Conservation (phyloP, 2,329 filamentous ascomycete species). For the Coleophoma crateriformis region DNA sequence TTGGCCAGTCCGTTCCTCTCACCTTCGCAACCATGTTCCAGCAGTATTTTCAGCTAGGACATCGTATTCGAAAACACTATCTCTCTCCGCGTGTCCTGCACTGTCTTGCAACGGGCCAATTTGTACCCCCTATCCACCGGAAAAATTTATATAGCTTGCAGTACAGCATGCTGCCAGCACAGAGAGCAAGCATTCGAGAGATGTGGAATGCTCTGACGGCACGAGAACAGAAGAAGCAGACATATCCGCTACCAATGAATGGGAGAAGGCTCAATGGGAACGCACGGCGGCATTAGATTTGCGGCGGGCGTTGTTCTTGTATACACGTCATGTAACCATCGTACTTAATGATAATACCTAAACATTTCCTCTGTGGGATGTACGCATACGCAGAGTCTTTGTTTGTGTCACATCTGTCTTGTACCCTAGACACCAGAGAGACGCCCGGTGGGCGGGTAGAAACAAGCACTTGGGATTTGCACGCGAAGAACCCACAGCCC, state of each 20-base stretch:
- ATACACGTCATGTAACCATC: slow-evolving; percentile 8
- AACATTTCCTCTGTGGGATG: too few relatives aligned
- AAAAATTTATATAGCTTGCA: slow-evolving; percentile 94
- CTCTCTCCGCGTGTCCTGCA: slow-evolving; percentile 82
- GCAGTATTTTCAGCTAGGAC: slow-evolving; percentile 92
- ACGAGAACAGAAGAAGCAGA: slow-evolving; percentile 6
- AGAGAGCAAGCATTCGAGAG: slow-evolving; percentile 72
- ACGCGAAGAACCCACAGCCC: too few relatives aligned
- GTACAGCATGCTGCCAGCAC: slow-evolving; percentile 93
- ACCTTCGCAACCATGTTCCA: slow-evolving; percentile 92
- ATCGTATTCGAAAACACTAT: slow-evolving; percentile 92
- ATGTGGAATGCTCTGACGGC: slow-evolving; percentile 58
- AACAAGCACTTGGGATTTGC: too few relatives aligned
- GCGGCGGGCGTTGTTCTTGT: slow-evolving; percentile 8
- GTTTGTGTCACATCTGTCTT: too few relatives aligned
- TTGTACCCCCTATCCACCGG: slow-evolving; percentile 90
- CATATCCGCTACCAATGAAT: slow-evolving; percentile 10
- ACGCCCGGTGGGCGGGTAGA: too few relatives aligned
- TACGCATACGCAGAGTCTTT: too few relatives aligned
- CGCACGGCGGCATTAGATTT: slow-evolving; percentile 11
- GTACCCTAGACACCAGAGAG: too few relatives aligned
- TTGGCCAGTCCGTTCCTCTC: slow-evolving; percentile 71
- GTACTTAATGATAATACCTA: neutral
- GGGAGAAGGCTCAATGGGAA: slow-evolving; percentile 15
- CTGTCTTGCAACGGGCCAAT: slow-evolving; percentile 82